phyloP scores from a whole-genome alignment of 495 filamentous ascomycete species.

The Penicillium pulvis region DNA sequence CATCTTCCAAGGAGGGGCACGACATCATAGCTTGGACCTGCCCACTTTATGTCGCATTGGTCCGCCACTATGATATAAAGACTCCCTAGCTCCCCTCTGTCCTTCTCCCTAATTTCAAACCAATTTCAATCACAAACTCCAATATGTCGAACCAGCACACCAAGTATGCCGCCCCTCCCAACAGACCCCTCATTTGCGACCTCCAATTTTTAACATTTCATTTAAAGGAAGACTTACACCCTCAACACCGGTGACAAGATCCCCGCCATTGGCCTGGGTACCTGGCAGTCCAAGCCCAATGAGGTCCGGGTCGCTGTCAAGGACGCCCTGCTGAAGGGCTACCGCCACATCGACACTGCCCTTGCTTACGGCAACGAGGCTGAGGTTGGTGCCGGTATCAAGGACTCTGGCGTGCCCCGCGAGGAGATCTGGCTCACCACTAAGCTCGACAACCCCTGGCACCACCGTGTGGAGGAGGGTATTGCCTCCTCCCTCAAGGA shows the following conservation, averaged over 20 bases:
- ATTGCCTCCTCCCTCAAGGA: constrained; percentile 68
- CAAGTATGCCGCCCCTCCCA: constrained; percentile 31
- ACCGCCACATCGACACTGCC: constrained; percentile 75
- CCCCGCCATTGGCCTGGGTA: constrained; percentile 79
- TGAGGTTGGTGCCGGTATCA: constrained; percentile 79
- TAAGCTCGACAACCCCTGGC: constrained; percentile 84
- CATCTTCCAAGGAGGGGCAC: constrained; percentile 16
- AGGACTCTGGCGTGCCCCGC: constrained; percentile 76
- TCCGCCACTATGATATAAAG: constrained; percentile 14
- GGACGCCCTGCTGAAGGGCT: constrained; percentile 72
- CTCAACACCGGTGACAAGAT: constrained; percentile 82
- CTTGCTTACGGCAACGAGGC: constrained; percentile 82
- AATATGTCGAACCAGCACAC: constrained; percentile 48
- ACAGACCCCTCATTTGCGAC: background rate
- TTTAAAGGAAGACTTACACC: constrained; percentile 61
- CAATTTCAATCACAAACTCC: constrained; percentile 8
- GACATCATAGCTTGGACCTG: constrained; percentile 44
- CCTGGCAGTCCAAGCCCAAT: constrained; percentile 71
- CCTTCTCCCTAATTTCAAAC: background rate
- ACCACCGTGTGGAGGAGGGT: constrained; percentile 69
- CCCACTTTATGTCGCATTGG: constrained; percentile 22
- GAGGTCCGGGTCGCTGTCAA: constrained; percentile 73
- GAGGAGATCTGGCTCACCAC: constrained; percentile 85
- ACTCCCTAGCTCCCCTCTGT: background rate
- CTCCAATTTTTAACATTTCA: constrained; percentile 6